Evolutionary conservation across 495 filamentous ascomycete species (phyloP).

Genomic region (Penicillium turbatum): DNA sequence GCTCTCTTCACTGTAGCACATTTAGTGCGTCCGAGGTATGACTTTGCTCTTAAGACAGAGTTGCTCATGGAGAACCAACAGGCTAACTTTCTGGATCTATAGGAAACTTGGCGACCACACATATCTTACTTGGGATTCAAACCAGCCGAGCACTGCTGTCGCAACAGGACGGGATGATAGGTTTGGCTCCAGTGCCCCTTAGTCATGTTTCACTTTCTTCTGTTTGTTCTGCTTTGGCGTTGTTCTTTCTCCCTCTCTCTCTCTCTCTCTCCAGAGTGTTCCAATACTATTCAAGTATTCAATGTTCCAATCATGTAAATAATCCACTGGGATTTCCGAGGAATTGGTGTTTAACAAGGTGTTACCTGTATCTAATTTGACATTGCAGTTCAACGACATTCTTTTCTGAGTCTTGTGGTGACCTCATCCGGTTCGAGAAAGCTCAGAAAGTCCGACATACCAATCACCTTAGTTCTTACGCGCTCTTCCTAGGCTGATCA

Average conservation of each 20-base stretch:
- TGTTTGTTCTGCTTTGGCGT: neutral
- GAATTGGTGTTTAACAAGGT: slow-evolving; percentile 24
- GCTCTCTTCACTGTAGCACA: slow-evolving; percentile 84
- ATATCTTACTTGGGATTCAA: slow-evolving; percentile 96
- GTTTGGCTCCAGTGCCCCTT: slow-evolving; percentile 23
- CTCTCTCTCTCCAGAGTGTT: too few species aligned
- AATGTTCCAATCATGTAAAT: slow-evolving; percentile 18
- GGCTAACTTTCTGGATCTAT: neutral
- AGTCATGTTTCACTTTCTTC: slow-evolving; percentile 5
- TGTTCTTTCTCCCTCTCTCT: neutral
- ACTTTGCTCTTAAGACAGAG: neutral
- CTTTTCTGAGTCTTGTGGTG: slow-evolving; percentile 14
- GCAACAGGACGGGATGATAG: slow-evolving; percentile 48
- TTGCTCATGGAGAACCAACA: neutral
- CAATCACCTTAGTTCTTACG: slow-evolving; percentile 8
- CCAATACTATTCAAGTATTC: slow-evolving; percentile 8
- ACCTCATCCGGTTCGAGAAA: slow-evolving; percentile 15
- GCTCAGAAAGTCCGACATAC: slow-evolving; percentile 5
- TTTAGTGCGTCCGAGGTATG: slow-evolving; percentile 80
- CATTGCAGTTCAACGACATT: slow-evolving; percentile 24
- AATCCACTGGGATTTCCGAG: slow-evolving; percentile 14
- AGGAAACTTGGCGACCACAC: slow-evolving; percentile 98
- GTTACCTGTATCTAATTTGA: slow-evolving; percentile 24
- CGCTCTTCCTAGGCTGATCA: slow-evolving; percentile 2
- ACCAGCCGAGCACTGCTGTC: slow-evolving; percentile 59